phyloP scores from a whole-genome alignment of 2,329 filamentous ascomycete species.

The Penicillium vulpinum region DNA sequence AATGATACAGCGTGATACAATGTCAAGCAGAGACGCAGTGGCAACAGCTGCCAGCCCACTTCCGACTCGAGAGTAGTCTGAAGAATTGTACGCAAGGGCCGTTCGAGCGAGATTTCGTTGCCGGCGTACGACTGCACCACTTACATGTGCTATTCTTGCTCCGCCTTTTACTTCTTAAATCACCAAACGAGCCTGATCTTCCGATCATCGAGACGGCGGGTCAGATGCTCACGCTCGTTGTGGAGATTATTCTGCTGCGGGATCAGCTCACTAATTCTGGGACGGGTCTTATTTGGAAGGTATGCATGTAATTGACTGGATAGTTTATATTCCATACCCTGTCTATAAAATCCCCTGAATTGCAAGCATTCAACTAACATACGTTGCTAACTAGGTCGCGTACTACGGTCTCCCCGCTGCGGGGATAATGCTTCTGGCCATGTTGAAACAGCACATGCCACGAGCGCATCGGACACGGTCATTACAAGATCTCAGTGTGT shows the following conservation, averaged over 20 bases:
- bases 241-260: slow-evolving; percentile 29
- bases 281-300: slow-evolving; percentile 31
- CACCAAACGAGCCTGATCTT: slow-evolving; percentile 26
- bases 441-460: slow-evolving; percentile 25
- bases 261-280: slow-evolving; percentile 31
- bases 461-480: slow-evolving; percentile 16
- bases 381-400: slow-evolving; percentile 18
- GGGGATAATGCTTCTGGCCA: slow-evolving; percentile 30
- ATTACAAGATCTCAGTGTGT: slow-evolving; percentile 29
- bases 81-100: slow-evolving; percentile 22
- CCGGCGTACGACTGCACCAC: slow-evolving; percentile 27
- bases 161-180: slow-evolving; percentile 23
- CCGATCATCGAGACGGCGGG: slow-evolving; percentile 28
- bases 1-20: slow-evolving; percentile 22
- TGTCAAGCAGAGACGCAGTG: slow-evolving; percentile 24
- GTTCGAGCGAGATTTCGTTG: slow-evolving; percentile 30
- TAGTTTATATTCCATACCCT: background rate
- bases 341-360: background rate
- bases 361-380: background rate
- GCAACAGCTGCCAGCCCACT: slow-evolving; percentile 22
- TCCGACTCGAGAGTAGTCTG: slow-evolving; percentile 24
- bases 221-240: slow-evolving; percentile 29
- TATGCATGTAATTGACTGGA: slow-evolving; percentile 1
- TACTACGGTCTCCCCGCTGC: slow-evolving; percentile 33
- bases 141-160: slow-evolving; percentile 31